phyloP scores from a whole-genome alignment of 495 filamentous ascomycete species.

The Talaromyces proteolyticus region DNA sequence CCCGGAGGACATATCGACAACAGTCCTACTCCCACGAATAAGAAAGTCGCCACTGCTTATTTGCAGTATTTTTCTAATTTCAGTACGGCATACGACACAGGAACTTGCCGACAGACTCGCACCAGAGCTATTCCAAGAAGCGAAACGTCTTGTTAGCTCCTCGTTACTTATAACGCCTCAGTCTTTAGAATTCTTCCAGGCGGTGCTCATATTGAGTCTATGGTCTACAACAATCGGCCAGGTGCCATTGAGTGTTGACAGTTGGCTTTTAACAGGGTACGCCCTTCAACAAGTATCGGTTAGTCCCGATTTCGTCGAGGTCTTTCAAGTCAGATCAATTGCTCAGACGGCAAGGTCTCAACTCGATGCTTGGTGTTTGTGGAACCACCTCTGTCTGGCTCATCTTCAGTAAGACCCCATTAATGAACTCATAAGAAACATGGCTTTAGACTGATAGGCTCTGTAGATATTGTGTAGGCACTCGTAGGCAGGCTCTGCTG shows the following conservation, averaged over 20 bases:
- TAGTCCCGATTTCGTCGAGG: slow-evolving; percentile 26
- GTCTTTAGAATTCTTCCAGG: slow-evolving; percentile 39
- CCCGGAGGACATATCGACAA: slow-evolving; percentile 18
- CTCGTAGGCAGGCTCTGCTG: slow-evolving; percentile 30
- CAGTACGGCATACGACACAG: slow-evolving; percentile 36
- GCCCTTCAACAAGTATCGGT: slow-evolving; percentile 36
- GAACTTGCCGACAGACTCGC: slow-evolving; percentile 28
- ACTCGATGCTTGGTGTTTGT: slow-evolving; percentile 30
- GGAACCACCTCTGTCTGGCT: slow-evolving; percentile 41
- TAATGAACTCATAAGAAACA: not conserved
- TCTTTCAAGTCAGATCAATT: not conserved
- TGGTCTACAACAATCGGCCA: slow-evolving; percentile 45
- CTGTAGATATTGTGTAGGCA: slow-evolving; percentile 34
- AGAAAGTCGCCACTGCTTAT: slow-evolving; percentile 32
- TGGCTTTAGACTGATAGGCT: not conserved
- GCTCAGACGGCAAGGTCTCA: slow-evolving; percentile 8
- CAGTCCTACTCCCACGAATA: slow-evolving; percentile 18
- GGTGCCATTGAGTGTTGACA: slow-evolving; percentile 40
- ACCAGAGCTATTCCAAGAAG: slow-evolving; percentile 31
- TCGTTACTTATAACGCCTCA: slow-evolving; percentile 31
- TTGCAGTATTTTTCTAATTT: slow-evolving; percentile 36
- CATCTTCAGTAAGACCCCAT: slow-evolving; percentile 24
- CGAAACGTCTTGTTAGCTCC: slow-evolving; percentile 24
- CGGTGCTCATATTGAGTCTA: slow-evolving; percentile 32
- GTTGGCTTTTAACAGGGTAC: slow-evolving; percentile 41